phyloP scores from a whole-genome alignment of 163 green algal species.

The Smithsoniella earleae region DNA sequence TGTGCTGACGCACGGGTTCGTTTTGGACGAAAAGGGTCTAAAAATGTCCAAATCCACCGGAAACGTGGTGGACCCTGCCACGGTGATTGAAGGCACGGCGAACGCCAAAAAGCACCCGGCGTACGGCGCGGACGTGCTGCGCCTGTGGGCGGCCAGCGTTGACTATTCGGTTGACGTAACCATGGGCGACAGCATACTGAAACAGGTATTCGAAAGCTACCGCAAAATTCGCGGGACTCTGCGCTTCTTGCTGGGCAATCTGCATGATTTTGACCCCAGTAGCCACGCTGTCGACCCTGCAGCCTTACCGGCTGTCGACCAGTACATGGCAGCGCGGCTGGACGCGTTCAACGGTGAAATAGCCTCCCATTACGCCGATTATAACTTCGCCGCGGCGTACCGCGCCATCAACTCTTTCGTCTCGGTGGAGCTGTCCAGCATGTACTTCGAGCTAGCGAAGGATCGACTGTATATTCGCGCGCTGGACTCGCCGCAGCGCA shows the following conservation, averaged over 20 bases:
- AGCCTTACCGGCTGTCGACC: constrained; percentile 51
- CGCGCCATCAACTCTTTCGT: constrained; percentile 71
- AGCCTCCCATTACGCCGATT: constrained; percentile 49
- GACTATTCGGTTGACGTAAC: constrained; percentile 92
- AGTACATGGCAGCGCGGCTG: constrained; percentile 69
- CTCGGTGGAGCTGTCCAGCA: constrained; percentile 78
- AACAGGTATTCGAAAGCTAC: constrained; percentile 84
- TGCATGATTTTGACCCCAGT: constrained; percentile 77
- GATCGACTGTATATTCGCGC: constrained; percentile 83
- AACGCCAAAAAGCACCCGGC: constrained; percentile 78
- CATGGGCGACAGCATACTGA: constrained; percentile 78
- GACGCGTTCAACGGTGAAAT: constrained; percentile 57
- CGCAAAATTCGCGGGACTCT: constrained; percentile 89
- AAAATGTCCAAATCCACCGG: constrained; percentile 98
- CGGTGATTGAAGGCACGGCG: constrained; percentile 83
- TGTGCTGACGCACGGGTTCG: constrained; percentile 89
- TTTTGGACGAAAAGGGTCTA: constrained; percentile 87
- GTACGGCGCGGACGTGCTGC: constrained; percentile 91
- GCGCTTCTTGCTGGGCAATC: constrained; percentile 93
- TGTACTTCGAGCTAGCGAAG: constrained; percentile 95
- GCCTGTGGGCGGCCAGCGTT: constrained; percentile 87
- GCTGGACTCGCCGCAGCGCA: constrained; percentile 45
- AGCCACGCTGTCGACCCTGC: constrained; percentile 31
- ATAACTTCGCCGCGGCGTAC: constrained; percentile 44
- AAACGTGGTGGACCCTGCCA: constrained; percentile 88